These are phyloP conservation scores for Clonostachys sp. DNA, from an alignment of 2,329 filamentous ascomycete species.

Conservation along the genomic window DNA sequence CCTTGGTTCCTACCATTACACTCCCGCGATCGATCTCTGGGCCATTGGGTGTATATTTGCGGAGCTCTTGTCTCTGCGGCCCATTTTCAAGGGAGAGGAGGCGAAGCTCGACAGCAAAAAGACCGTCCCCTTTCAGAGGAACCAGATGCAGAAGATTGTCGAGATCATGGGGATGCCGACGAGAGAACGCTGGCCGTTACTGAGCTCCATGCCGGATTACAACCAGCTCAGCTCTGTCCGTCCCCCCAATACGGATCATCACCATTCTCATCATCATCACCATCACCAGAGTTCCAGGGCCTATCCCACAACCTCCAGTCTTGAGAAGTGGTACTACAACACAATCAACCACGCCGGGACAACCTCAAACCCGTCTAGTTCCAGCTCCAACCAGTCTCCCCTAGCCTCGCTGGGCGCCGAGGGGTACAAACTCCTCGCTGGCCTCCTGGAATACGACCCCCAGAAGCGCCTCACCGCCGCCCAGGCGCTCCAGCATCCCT, in stretches of 20 bases:
- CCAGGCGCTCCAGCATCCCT: conserved; percentile 83
- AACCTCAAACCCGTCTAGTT: conserved; percentile 15
- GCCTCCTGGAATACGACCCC: conserved; percentile 89
- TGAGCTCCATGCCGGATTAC: conserved; percentile 85
- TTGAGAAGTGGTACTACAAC: conserved; percentile 78
- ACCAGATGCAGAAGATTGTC: conserved; percentile 98
- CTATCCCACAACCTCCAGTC: conserved; percentile 33
- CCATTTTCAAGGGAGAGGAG: conserved; percentile 98
- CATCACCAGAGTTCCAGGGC: conserved; percentile 23
- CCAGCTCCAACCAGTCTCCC: conserved; percentile 12
- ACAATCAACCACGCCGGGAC: conserved; percentile 56
- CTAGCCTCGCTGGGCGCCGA: conserved; percentile 65
- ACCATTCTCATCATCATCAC: conserved; percentile 45
- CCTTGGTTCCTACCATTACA: conserved; percentile 92
- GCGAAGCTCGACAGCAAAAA: conserved; percentile 99
- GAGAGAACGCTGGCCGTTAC: conserved; percentile 82
- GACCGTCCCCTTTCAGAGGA: conserved; percentile 92
- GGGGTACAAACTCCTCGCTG: conserved; percentile 76
- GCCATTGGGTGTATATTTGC: conserved; percentile 97
- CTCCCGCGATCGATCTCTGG: conserved; percentile 95
- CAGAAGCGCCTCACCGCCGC: conserved; percentile 82
- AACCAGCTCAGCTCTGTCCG: conserved; percentile 59
- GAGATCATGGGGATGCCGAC: conserved; percentile 91
- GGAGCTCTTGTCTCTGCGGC: conserved; percentile 81
- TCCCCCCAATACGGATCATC: conserved; percentile 40